Conservation (phyloP, 1,139 yeast species). For the Geotrichum australiense region DNA sequence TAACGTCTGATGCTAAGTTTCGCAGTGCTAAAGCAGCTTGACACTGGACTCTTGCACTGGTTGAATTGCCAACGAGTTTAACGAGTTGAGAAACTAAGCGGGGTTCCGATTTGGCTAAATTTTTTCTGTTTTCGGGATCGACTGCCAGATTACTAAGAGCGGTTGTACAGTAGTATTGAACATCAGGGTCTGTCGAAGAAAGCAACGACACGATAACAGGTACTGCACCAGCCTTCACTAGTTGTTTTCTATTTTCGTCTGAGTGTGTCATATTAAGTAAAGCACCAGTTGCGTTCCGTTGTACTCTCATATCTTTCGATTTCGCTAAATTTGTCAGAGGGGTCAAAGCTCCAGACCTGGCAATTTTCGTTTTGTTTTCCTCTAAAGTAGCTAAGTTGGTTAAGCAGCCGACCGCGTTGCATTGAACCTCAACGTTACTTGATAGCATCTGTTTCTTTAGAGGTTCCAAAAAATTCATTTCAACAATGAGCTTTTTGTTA, state of each 20-base stretch:
- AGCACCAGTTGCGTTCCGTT: constrained; percentile 98
- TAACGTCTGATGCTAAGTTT: constrained; percentile 89
- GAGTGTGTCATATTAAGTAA: constrained; percentile 96
- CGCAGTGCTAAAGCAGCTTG: constrained; percentile 96
- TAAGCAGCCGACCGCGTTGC: constrained; percentile 98
- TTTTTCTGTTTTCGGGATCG: constrained; percentile 83
- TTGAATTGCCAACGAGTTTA: constrained; percentile 80
- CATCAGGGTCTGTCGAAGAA: constrained; percentile 88
- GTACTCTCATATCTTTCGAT: constrained; percentile 91
- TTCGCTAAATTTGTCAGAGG: constrained; percentile 92
- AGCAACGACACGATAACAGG: constrained; percentile 88
- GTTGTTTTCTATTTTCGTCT: constrained; percentile 90
- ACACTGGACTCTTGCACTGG: constrained; percentile 88
- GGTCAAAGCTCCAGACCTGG: constrained; percentile 91
- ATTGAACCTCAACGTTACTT: constrained; percentile 93
- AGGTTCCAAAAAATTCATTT: constrained; percentile 97
- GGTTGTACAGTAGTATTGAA: constrained; percentile 96
- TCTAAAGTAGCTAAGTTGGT: constrained; percentile 98
- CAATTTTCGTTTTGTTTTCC: constrained; percentile 91
- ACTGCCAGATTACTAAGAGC: constrained; percentile 96
- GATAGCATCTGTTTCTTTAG: constrained; percentile 96
- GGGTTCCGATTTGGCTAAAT: constrained; percentile 86
- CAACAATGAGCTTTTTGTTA: constrained; percentile 86
- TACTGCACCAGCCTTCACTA: constrained; percentile 96
- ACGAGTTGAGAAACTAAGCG: constrained; percentile 83